Evolutionary conservation across 1,139 yeast genomes (phyloP), one percentile per base, ranked within the genome.

Genomic region (Hanseniaspora uvarum): DNA sequence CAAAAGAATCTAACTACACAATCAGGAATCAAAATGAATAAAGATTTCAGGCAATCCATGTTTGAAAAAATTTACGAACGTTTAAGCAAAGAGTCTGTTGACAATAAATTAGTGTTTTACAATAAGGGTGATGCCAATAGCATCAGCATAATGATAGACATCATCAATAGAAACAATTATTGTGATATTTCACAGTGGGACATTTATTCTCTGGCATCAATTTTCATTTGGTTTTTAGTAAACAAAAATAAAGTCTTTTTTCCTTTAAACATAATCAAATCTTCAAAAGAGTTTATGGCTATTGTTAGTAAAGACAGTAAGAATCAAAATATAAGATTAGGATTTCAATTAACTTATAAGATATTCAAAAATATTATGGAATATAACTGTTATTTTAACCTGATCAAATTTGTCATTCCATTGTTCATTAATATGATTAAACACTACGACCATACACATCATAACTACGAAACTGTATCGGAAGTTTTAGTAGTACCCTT

Each of bases 151-250:
- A 66, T 80, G 43, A 68, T 70, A 56, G 75, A 75, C 57, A 77
- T 83, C 50, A 75, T 80, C 34, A 73, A 72, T 53, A 68, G 85
- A 57, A 78, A 79, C 62, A 70, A 69, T 68, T 65, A 71, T 70
- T 58, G 80, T 72, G 82, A 79, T 72, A 58, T 80, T 67, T 70
- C 85, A 64, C 73, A 71, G 58, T 80, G 84, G 84, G 82, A 79
- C 62, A 68, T 80, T 51, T 77, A 78, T 62, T 77, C 81, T 51
- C 72, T 80, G 53, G 79, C 79, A 7, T 72, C 81, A 0, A 70
- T 75, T 2, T 79, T 77, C 61, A 71, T 79, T 57, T 71, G 72
- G 57, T 69, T 79, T 16, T 59, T 79, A 34, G 68, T 68, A 60
- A 76, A 72, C 31, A 70, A 78, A 23, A 71, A 76, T 0, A 61